A percentile compares a stretch with the other conserved stretches of the same genome.
Evolutionary conservation across 1,284 basidiomycete genomes (phyloP).

Genomic region (Tylopilus orsonianus): DNA sequence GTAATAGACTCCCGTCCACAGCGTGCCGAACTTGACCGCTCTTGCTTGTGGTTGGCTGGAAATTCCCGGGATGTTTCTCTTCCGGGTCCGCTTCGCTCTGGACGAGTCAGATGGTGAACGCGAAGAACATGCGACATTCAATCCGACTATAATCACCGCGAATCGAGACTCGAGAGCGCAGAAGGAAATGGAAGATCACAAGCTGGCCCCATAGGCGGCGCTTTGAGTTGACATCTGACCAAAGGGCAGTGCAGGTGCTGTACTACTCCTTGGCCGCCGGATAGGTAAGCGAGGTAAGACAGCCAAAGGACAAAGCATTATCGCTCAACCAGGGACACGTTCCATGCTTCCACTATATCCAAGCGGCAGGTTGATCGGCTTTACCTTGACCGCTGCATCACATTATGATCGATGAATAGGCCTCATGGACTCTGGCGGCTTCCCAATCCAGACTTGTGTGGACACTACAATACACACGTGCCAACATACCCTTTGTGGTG

Average conservation of each 20-base stretch:
- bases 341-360: slow-evolving; percentile 11
- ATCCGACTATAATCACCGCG: slow-evolving; percentile 22
- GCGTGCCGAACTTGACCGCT: not conserved
- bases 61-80: not conserved
- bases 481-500: slow-evolving; percentile 10
- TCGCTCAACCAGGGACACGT: slow-evolving; percentile 15
- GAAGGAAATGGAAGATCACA: not conserved
- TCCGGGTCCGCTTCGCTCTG: not conserved
- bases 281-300: not conserved
- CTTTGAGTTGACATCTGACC: slow-evolving; percentile 1
- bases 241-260: not conserved
- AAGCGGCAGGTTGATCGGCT: slow-evolving; percentile 6
- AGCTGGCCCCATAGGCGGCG: not conserved
- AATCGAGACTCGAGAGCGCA: not conserved
- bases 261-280: not conserved
- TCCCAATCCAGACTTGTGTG: slow-evolving; percentile 21
- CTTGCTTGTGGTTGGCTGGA: not conserved
- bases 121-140: slow-evolving; percentile 8
- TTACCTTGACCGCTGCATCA: slow-evolving; percentile 8
- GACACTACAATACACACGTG: slow-evolving; percentile 28
- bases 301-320: slow-evolving; percentile 9
- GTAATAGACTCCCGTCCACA: not conserved
- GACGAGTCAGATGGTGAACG: not conserved
- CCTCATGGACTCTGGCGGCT: slow-evolving; percentile 19
- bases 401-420: slow-evolving; percentile 14